These are phyloP conservation scores for Aureobasidium subglaciale DNA, from an alignment of 2,329 filamentous ascomycete species.

Conservation along the genomic window DNA sequence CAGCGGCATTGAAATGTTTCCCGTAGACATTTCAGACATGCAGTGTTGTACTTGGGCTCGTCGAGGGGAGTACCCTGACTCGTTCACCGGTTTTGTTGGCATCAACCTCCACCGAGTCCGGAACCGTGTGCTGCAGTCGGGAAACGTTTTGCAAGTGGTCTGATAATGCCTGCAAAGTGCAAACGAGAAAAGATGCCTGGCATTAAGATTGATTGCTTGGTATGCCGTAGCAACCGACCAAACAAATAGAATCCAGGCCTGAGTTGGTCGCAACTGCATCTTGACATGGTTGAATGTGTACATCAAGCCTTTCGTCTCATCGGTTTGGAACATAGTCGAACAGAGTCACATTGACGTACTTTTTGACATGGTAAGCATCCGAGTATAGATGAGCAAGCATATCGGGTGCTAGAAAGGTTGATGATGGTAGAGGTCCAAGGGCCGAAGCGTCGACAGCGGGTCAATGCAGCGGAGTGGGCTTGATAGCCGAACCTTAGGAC, in stretches of 20 bases:
- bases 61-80: not conserved
- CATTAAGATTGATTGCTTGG: not conserved
- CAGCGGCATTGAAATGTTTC: no score
- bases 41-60: not conserved
- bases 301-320: not conserved
- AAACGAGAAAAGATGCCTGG: not conserved
- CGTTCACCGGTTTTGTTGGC: not conserved
- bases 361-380: no score
- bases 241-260: not conserved
- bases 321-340: no score
- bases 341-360: not conserved
- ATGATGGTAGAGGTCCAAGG: not conserved
- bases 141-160: not conserved
- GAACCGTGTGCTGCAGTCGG: not conserved
- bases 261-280: not conserved
- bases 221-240: conserved; percentile 6
- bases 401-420: not conserved
- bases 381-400: not conserved
- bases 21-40: no score
- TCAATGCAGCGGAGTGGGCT: not conserved
- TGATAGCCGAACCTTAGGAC: not conserved
- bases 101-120: not conserved
- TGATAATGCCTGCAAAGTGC: not conserved
- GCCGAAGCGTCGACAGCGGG: not conserved
- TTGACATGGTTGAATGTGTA: not conserved